Conservation (phyloP, 345 rosid species). For the Eucalyptus pumila region DNA sequence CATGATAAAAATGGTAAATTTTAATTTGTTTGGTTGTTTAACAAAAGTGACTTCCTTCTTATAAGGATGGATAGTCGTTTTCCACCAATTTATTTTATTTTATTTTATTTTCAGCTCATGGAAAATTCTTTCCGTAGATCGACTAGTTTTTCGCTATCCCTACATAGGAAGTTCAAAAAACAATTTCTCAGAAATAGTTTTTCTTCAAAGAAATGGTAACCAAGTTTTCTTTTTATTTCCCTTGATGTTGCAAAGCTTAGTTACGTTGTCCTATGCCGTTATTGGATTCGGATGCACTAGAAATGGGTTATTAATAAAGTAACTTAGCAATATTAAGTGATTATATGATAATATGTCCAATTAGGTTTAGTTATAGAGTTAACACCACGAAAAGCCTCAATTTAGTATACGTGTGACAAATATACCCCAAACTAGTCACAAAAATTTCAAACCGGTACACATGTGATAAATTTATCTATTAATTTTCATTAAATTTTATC, state of each 20-base stretch:
- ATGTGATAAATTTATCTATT: too few species aligned
- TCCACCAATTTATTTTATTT: background rate
- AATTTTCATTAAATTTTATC: too few species aligned
- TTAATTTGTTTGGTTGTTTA: background rate
- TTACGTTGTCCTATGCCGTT: background rate
- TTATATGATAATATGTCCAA: background rate
- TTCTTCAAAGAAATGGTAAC: background rate
- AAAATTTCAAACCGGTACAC: rapidly evolving
- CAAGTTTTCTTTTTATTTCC: background rate
- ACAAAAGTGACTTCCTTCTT: background rate
- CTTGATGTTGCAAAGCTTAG: background rate
- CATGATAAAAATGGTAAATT: too few species aligned
- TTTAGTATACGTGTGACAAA: too few species aligned
- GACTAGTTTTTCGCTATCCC: background rate
- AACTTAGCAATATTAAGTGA: background rate
- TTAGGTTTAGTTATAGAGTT: background rate
- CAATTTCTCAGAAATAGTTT: too few species aligned
- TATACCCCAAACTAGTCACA: too few species aligned
- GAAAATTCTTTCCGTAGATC: too few species aligned
- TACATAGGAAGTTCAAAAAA: too few species aligned
- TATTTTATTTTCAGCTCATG: too few species aligned
- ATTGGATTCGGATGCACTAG: background rate
- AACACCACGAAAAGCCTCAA: too few species aligned
- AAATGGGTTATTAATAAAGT: background rate
- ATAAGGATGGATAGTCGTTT: background rate